phyloP scores from a whole-genome alignment of 495 filamentous ascomycete species.

The Hypomontagnella monticulosa region DNA sequence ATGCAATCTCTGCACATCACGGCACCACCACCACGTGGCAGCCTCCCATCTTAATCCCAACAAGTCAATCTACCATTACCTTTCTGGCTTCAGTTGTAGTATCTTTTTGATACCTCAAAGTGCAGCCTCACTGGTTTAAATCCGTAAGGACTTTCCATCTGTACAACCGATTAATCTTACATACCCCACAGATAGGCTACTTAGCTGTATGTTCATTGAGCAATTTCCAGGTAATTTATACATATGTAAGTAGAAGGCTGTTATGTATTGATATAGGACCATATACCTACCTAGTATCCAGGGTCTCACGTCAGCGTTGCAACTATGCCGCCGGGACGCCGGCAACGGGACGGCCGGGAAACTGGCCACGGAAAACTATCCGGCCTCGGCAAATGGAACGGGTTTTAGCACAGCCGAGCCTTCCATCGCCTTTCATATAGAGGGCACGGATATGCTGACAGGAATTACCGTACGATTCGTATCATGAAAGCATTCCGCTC shows the following conservation, averaged over 20 bases:
- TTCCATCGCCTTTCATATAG: too few species aligned
- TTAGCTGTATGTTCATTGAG: too few species aligned
- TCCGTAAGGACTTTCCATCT: background rate
- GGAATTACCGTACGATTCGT: too few species aligned
- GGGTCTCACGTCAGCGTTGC: constrained; percentile 18
- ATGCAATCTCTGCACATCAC: background rate
- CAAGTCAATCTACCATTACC: background rate
- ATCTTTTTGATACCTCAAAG: background rate
- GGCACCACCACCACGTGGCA: constrained; percentile 15
- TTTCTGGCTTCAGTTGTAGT: too few species aligned
- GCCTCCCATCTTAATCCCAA: background rate
- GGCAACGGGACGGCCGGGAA: background rate
- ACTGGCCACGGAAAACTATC: background rate
- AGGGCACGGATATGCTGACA: too few species aligned
- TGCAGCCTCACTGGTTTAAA: background rate
- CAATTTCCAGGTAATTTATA: too few species aligned
- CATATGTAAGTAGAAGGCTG: too few species aligned
- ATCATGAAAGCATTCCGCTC: too few species aligned
- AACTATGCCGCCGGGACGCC: background rate
- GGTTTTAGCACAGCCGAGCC: background rate
- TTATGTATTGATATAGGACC: background rate
- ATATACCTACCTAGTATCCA: background rate
- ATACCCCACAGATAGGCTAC: too few species aligned
- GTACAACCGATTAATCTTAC: too few species aligned
- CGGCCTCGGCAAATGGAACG: too few species aligned